Conservation (phyloP, 176 grass and related monocot genomes). For the Juncus effusus region DNA sequence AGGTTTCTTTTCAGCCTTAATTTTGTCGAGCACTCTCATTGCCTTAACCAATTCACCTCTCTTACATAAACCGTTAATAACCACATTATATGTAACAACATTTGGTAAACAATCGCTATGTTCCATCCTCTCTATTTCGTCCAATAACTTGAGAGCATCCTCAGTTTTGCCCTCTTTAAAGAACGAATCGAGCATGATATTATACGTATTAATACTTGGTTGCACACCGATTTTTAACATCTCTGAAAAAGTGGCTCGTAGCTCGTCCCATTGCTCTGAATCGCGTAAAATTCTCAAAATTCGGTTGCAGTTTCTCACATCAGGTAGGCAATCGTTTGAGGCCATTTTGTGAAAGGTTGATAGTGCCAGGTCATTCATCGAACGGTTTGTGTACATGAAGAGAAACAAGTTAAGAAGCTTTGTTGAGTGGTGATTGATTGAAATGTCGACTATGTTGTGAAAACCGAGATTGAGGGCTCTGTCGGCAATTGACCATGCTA, state of each 20-base stretch:
- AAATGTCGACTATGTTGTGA: slow-evolving; percentile 46
- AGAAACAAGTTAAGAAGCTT: slow-evolving; percentile 42
- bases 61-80: slow-evolving; percentile 48
- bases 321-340: slow-evolving; percentile 29
- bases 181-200: slow-evolving; percentile 60
- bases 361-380: slow-evolving; percentile 37
- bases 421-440: not conserved
- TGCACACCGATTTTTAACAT: slow-evolving; percentile 37
- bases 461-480: slow-evolving; percentile 48
- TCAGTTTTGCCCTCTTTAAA: slow-evolving; percentile 46
- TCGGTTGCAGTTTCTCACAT: slow-evolving; percentile 44
- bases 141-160: slow-evolving; percentile 37
- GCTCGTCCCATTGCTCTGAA: slow-evolving; percentile 32
- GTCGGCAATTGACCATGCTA: slow-evolving; percentile 47
- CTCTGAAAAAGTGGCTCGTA: slow-evolving; percentile 22
- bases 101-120: slow-evolving; percentile 35
- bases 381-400: slow-evolving; percentile 46
- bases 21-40: slow-evolving; percentile 37
- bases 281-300: slow-evolving; percentile 41
- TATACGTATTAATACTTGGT: slow-evolving; percentile 52
- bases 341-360: slow-evolving; percentile 53
- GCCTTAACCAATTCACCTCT: slow-evolving; percentile 47
- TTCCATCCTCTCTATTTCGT: slow-evolving; percentile 35
- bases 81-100: slow-evolving; percentile 51
- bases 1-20: slow-evolving; percentile 30